A percentile compares a stretch with the other conserved stretches of the same genome.
These are phyloP conservation scores for Dujonia santamariae DNA, from an alignment of 1,139 yeast genomes.

Conservation along the genomic window DNA sequence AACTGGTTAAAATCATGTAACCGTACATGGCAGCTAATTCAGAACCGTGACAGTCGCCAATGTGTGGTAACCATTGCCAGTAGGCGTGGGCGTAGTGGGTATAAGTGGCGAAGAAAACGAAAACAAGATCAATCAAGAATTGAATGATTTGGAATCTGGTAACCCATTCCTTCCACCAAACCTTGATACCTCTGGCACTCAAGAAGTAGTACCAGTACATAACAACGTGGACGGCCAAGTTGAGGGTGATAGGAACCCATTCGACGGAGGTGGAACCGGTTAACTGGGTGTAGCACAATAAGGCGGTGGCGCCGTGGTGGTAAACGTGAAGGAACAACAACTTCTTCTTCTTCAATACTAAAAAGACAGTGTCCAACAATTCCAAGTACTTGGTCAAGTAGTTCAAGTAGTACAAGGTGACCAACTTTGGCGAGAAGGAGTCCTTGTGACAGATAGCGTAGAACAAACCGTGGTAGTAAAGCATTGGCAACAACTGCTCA, in stretches of 20 bases:
- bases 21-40: slow-evolving; percentile 92
- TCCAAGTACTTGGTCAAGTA: slow-evolving; percentile 79
- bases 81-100: slow-evolving; percentile 66
- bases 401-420: slow-evolving; percentile 77
- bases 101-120: slow-evolving; percentile 91
- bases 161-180: slow-evolving; percentile 99
- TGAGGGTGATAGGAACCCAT: slow-evolving; percentile 91
- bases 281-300: slow-evolving; percentile 90
- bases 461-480: slow-evolving; percentile 72
- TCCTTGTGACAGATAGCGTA: slow-evolving; percentile 78
- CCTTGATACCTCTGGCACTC: slow-evolving; percentile 89
- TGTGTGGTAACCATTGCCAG: slow-evolving; percentile 66
- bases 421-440: slow-evolving; percentile 85
- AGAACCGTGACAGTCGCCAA: slow-evolving; percentile 89
- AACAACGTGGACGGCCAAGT: slow-evolving; percentile 90
- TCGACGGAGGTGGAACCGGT: slow-evolving; percentile 87
- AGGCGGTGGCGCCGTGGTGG: slow-evolving; percentile 98
- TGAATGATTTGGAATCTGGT: slow-evolving; percentile 95
- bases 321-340: slow-evolving; percentile 88
- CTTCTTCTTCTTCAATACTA: slow-evolving; percentile 89
- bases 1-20: slow-evolving; percentile 82
- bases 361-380: slow-evolving; percentile 86
- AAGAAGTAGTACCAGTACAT: slow-evolving; percentile 99
- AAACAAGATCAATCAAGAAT: slow-evolving; percentile 82
- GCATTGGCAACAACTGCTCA: slow-evolving; percentile 86